Evolutionary conservation across 139 green algal species (phyloP), one percentile per base, ranked within the genome.

Genomic region (Chlorella sp.): DNA sequence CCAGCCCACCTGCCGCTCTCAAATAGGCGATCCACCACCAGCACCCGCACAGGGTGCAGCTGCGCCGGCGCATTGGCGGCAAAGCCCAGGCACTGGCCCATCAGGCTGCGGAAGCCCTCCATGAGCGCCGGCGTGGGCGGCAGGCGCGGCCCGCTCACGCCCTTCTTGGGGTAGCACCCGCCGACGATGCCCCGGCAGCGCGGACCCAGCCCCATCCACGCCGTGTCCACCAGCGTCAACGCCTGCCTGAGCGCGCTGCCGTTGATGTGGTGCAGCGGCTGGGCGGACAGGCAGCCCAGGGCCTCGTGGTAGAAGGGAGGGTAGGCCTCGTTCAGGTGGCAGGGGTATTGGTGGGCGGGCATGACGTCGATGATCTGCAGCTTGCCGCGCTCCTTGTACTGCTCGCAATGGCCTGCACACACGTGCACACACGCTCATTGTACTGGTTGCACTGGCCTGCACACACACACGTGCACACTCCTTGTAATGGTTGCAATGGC

Each of bases 391-490:
- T 81, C 40, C 16, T 34, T 16, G 36, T 81, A 81, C 34, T 81
- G 75, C 30, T 78, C 11, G 75, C 75, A 81, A 34, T 81, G 75
- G n/a, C 75, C 75, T 81, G 75, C n/a, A 53, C 1, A 57, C 48
- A 57, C 48, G 48, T 57, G 48, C n/a, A n/a, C n/a, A n/a, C 28
- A 34, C 75, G 75, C n/a, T 81, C 40, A 19, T 34, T 16, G 36
- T 81, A 81, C 34, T 81, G 75, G 71, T 78, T 32, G 75, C 75
- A 81, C 34, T 81, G 75, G n/a, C 75, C 75, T 81, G 75, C n/a
- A 53, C 1, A 57, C 48, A 57, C 48, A n/a, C n/a, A n/a, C n/a
- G 48, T 57, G 48, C 28, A 34, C 75, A 34, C n/a, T 81, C 40
- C 16, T 34, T 16, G 36, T 81, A 81, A 14, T 81, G 75, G 71